Base-by-base conservation (phyloP, 2,329 filamentous ascomycete species). In the Beauveria sp. region DNA sequence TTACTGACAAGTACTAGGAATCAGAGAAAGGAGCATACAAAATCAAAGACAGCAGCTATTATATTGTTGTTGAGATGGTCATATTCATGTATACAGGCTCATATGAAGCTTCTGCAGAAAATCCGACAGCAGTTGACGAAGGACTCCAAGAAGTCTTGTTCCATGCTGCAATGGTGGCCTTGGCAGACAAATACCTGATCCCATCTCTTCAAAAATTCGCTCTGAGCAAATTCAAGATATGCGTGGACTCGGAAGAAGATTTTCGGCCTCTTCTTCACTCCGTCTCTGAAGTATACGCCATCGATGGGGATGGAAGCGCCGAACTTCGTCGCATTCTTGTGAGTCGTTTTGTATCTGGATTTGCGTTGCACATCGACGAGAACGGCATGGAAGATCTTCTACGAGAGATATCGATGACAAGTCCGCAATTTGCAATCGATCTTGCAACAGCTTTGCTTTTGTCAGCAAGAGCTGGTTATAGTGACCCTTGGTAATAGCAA, bases 81-180 rank as follows among this genome's bases (percentile, higher is more conserved):
- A 5, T 1, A 2, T 51, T 43, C 52, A 43, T 54, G 41, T 55
- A 55, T 28, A 55, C 26, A 3, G 53, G 53, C 10, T 34, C 26
- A 0, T 47, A 47, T 3, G 0, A 46, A 1, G 8, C 16, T 3
- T 8, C 34, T 0, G 4, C 1, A 3, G 1, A n/a, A n/a, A 3
- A n/a, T 9, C 3, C 22, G 18, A 14, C 8, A 3, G 16, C 20
- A 5, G 10, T 16, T 7, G 37, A 9, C 2, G 2, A 41, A 20
- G 51, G 9, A 16, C n/a, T 16, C 5, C 0, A 2, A 0, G 41
- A 9, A 3, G 9, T 46, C 9, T 8, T n/a, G 9, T 37, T 55
- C 10, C n/a, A 37, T 2, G 53, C 53, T 6, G 10, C 2, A 0
- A 48, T 56, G 26, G 40, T 56, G 6, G n/a, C 43, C 4, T 12